Percentiles rank a stretch among this genome's conserved stretches.
phyloP scores from a whole-genome alignment of 2,329 filamentous ascomycete genomes.

The Calonectria crousiana region DNA sequence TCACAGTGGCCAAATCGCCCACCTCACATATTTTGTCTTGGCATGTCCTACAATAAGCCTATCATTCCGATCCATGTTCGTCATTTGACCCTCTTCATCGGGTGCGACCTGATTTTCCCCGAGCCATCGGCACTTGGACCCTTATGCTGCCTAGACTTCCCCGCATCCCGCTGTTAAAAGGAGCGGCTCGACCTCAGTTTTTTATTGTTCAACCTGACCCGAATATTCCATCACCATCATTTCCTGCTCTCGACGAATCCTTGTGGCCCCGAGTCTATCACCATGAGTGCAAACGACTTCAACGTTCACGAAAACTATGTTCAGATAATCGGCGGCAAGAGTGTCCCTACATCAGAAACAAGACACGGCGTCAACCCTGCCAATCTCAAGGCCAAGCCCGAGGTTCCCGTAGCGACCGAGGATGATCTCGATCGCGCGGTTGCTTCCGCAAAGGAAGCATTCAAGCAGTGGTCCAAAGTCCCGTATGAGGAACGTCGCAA shows the following conservation, averaged over 20 bases:
- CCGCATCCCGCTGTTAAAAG: background rate
- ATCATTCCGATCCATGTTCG: background rate
- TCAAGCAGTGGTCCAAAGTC: conserved; percentile 43
- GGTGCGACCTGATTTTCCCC: background rate
- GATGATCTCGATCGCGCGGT: conserved; percentile 43
- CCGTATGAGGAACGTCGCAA: conserved; percentile 38
- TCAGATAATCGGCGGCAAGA: conserved; percentile 42
- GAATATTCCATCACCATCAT: background rate
- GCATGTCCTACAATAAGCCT: background rate
- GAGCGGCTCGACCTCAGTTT: background rate
- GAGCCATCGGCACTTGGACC: background rate
- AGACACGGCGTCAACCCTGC: conserved; percentile 46
- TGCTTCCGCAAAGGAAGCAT: conserved; percentile 39
- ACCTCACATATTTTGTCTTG: background rate
- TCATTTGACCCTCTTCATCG: background rate
- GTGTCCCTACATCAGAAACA: conserved; percentile 27
- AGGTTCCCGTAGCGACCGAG: conserved; percentile 41
- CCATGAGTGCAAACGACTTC: background rate
- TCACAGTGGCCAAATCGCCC: background rate
- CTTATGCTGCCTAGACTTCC: background rate
- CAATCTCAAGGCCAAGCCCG: conserved; percentile 46
- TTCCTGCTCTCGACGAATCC: background rate
- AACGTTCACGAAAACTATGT: conserved; percentile 33
- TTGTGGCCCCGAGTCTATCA: background rate
- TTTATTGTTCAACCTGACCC: background rate